Base-by-base conservation (phyloP, 495 filamentous ascomycete species). In the Cairneyella variabilis region DNA sequence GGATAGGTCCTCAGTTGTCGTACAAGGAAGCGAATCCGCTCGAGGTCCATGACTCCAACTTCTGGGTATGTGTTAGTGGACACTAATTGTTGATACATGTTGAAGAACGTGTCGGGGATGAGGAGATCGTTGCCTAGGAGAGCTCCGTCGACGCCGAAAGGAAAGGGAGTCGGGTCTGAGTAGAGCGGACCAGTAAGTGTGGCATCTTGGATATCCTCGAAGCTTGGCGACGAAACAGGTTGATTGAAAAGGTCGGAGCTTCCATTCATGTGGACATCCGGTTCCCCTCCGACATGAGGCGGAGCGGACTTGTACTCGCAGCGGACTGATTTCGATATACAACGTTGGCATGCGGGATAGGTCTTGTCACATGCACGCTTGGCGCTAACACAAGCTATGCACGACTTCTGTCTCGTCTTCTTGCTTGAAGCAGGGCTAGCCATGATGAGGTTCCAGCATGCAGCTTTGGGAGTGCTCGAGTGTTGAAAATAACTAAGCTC, bases 321-420 rank as follows among this genome's bases (percentile, higher is more conserved):
- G 22, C n/a, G 21, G 5, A 43, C n/a, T 12, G 11, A 21, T 17
- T 27, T 27, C 20, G 37, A 14, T n/a, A 41, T n/a, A 27, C 48
- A 51, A 1, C 48, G 36, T 9, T 36, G 30, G 17, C 48, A 51
- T 10, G 9, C 7, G 1, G 48, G 48, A 28, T 16, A 14, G 20
- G 21, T 18, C 38, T 26, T 26, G 22, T 53, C 51, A 36, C 51
- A 53, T 17, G 22, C 26, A 10, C 51, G 38, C 23, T 53, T 53
- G 14, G 38, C 25, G 5, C n/a, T 53, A 10, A 41, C 40, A 38
- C 51, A 53, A 11, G 40, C 40, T 1, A 45, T 28, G 27, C 51
- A 53, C 1, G 51, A 53, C 17, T 53, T 53, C 21, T 53, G 51
- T 28, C 34, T 21, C 10, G 48, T 38, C 28, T 23, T 51, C n/a